These are phyloP conservation scores for Gossypium thurberi DNA, from an alignment of 345 rosid genomes.

Conservation along the genomic window DNA sequence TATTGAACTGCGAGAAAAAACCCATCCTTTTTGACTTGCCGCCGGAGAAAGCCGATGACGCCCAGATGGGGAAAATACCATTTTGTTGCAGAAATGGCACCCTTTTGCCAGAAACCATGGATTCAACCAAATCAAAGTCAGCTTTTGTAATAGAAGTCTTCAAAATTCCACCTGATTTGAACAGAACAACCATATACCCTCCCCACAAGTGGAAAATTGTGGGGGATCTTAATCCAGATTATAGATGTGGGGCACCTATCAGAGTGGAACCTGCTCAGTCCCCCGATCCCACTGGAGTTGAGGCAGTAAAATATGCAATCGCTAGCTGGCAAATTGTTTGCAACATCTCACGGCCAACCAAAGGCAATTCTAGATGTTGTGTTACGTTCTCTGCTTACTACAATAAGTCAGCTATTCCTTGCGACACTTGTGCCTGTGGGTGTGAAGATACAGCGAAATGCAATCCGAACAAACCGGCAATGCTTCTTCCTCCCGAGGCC, in stretches of 20 bases:
- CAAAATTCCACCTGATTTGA: constrained; percentile 50
- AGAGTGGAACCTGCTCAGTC: constrained; percentile 33
- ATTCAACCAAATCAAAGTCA: constrained; percentile 27
- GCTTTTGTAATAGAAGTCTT: constrained; percentile 41
- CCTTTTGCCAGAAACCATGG: constrained; percentile 34
- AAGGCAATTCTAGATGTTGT: constrained; percentile 35
- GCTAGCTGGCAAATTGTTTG: constrained; percentile 56
- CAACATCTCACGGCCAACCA: constrained; percentile 33
- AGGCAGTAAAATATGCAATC: constrained; percentile 27
- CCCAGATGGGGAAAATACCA: constrained; percentile 34
- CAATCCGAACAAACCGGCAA: constrained; percentile 25
- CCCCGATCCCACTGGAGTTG: constrained; percentile 34
- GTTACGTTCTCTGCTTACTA: constrained; percentile 55
- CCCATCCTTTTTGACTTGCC: constrained; percentile 48
- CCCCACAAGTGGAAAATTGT: constrained; percentile 45
- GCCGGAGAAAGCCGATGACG: constrained; percentile 26
- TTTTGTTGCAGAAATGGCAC: constrained; percentile 50
- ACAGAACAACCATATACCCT: constrained; percentile 31
- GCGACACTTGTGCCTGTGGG: constrained; percentile 53
- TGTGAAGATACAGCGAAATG: constrained; percentile 30
- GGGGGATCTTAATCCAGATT: constrained; percentile 32
- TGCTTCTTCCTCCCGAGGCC: constrained; percentile 33
- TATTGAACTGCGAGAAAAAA: constrained; percentile 32
- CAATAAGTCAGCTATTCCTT: constrained; percentile 46
- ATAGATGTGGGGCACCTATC: constrained; percentile 38